Percentiles rank a stretch among this genome's conserved stretches.
These are phyloP conservation scores for Saccharomycopsis babjevae DNA, from an alignment of 805 yeast species.

Conservation along the genomic window DNA sequence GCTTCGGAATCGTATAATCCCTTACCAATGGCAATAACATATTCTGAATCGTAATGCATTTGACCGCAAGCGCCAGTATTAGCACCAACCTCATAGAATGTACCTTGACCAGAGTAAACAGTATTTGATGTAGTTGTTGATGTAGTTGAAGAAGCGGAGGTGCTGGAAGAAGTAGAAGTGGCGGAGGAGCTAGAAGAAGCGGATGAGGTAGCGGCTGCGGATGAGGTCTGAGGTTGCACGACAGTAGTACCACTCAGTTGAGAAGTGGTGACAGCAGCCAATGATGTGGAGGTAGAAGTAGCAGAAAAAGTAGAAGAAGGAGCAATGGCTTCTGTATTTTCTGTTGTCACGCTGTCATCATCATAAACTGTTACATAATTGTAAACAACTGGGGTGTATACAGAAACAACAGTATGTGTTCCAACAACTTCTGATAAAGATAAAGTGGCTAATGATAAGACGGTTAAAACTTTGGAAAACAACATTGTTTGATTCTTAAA, in stretches of 20 bases:
- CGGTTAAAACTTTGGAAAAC: not conserved
- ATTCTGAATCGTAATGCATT: constrained; percentile 10
- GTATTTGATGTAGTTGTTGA: constrained; percentile 12
- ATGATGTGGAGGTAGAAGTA: not conserved
- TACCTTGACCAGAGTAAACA: constrained; percentile 24
- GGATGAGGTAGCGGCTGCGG: not conserved
- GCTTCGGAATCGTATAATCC: constrained; percentile 27
- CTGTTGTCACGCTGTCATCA: not conserved
- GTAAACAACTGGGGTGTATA: not conserved
- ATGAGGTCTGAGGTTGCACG: not conserved
- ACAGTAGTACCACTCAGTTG: not conserved
- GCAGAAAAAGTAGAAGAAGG: not conserved
- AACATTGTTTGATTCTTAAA: not conserved
- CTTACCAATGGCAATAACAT: constrained; percentile 41
- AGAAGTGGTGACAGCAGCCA: not conserved
- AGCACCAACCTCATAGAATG: constrained; percentile 26
- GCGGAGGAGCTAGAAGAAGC: not conserved
- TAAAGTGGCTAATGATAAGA: not conserved
- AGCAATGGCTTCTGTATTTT: not conserved
- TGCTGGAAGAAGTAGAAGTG: constrained; percentile 8
- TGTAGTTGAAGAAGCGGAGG: constrained; percentile 20
- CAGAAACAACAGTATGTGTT: not conserved
- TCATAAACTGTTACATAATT: not conserved
- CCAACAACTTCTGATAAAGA: not conserved
- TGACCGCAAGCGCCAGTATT: constrained; percentile 19